Evolutionary conservation across 2,329 filamentous ascomycete genomes (phyloP).

Genomic region (Xylariaceae sp.): DNA sequence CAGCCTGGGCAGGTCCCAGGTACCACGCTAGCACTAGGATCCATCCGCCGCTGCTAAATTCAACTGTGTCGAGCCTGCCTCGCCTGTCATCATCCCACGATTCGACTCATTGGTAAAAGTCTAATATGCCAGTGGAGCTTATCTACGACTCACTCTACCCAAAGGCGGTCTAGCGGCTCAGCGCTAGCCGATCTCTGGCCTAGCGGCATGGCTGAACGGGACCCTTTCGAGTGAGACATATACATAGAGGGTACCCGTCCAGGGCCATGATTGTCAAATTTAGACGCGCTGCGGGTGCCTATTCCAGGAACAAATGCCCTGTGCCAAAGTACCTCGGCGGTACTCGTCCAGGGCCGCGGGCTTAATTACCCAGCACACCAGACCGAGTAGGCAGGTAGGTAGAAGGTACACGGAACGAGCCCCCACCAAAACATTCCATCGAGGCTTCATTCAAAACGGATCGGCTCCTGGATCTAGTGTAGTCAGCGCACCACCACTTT

Average conservation of each 20-base stretch:
- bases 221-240: background rate
- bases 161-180: background rate
- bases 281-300: background rate
- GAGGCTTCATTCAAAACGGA: conserved; percentile 1
- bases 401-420: background rate
- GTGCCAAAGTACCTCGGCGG: background rate
- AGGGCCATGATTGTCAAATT: background rate
- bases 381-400: background rate
- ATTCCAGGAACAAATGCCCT: background rate
- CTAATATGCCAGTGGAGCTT: background rate
- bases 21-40: background rate
- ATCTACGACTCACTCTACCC: background rate
- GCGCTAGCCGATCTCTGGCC: background rate
- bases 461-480: background rate
- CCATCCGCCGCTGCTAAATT: background rate
- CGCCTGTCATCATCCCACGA: background rate
- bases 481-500: background rate
- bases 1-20: background rate
- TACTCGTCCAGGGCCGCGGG: no score
- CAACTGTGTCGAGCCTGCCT: background rate
- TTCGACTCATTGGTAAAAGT: background rate
- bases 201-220: background rate
- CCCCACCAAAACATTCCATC: background rate
- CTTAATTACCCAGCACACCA: background rate
- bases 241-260: background rate